Base-by-base conservation (phyloP, 345 rosid genomes). In the Populus ilicifolia region DNA sequence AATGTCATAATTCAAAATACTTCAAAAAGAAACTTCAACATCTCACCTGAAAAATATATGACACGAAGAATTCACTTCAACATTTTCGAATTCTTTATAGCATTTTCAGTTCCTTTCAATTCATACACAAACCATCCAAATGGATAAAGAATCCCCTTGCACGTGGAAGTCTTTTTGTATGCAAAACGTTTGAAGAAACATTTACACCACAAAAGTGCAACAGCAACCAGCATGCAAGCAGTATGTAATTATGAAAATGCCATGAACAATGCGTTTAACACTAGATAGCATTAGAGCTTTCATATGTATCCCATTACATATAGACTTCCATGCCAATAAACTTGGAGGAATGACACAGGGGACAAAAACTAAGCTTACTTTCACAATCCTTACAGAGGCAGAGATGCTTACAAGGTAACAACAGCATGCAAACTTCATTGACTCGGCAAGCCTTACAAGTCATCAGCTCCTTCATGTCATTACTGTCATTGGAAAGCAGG, bases 361-460 rank as follows among this genome's bases (percentile, higher is more conserved):
- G 98, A 74, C 98, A 94, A 79, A 86, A 87, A 75, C 88, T 89
- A 81, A 92, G 86, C 92, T 88, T 92, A 78, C 90, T 90, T 85
- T 90, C 97, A 79, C 98, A 94, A 71, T 84, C 89, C 82, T 90
- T 92, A 88, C 98, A 94, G 67, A 94, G 80, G 83, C 97, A 94
- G 78, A 94, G 91, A 88, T 94, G 98, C 92, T 89, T 90, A 87
- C 98, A 94, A 2, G 98, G 98, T 71, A 91, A 80, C 85, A 91
- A 87, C 80, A 94, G 89, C 97, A 94, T 91, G 84, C 90, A 86
- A 27, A 86, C 89, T 68, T 91, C 89, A 39, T 88, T 90, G 63
- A 84, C 94, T 77, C 90, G 78, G 84, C 98, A 94, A 70, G 83
- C 89, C 85, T 88, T 92, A 80, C 98, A 94, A 83, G 82, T 84